Conservation (phyloP, 768 basidiomycete species). For the Phlebiopsis flavidoalba region DNA sequence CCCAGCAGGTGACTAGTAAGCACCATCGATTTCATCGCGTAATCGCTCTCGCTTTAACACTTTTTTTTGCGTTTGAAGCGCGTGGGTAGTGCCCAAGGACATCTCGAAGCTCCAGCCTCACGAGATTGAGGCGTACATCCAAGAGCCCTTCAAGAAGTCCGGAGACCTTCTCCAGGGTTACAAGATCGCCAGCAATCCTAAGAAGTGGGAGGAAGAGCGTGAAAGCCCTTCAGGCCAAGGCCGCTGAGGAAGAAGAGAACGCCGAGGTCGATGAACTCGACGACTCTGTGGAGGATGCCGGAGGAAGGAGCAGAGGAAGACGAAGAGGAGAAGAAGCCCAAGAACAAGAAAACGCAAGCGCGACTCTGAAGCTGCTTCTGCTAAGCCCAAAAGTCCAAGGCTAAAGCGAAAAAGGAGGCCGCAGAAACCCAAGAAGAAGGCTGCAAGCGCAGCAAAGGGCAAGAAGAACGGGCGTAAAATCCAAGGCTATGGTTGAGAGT, state of each 20-base stretch:
- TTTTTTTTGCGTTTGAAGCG: slow-evolving; percentile 38
- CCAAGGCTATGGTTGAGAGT: slow-evolving; percentile 62
- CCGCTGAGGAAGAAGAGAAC: slow-evolving; percentile 44
- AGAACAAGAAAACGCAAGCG: slow-evolving; percentile 60
- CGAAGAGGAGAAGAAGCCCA: slow-evolving; percentile 38
- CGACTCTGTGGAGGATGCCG: slow-evolving; percentile 46
- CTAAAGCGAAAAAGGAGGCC: slow-evolving; percentile 41
- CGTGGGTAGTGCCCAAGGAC: slow-evolving; percentile 82
- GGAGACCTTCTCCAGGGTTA: slow-evolving; percentile 76
- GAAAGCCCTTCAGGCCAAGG: slow-evolving; percentile 29
- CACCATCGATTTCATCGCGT: slow-evolving; percentile 21
- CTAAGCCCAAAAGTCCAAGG: slow-evolving; percentile 37
- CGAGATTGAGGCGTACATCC: slow-evolving; percentile 83
- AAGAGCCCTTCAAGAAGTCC: slow-evolving; percentile 69
- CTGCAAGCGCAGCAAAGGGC: slow-evolving; percentile 30
- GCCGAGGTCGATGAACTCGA: slow-evolving; percentile 66
- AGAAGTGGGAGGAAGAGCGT: slow-evolving; percentile 53
- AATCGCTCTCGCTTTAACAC: not conserved
- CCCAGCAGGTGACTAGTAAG: slow-evolving; percentile 91
- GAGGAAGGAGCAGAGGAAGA: slow-evolving; percentile 40
- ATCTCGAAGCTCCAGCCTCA: slow-evolving; percentile 70
- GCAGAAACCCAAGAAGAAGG: slow-evolving; percentile 34
- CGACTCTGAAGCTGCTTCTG: slow-evolving; percentile 43
- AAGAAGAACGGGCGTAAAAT: slow-evolving; percentile 59
- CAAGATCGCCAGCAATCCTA: slow-evolving; percentile 68